phyloP scores from a whole-genome alignment of 495 filamentous ascomycete species.

The Lophiotrema nucula region DNA sequence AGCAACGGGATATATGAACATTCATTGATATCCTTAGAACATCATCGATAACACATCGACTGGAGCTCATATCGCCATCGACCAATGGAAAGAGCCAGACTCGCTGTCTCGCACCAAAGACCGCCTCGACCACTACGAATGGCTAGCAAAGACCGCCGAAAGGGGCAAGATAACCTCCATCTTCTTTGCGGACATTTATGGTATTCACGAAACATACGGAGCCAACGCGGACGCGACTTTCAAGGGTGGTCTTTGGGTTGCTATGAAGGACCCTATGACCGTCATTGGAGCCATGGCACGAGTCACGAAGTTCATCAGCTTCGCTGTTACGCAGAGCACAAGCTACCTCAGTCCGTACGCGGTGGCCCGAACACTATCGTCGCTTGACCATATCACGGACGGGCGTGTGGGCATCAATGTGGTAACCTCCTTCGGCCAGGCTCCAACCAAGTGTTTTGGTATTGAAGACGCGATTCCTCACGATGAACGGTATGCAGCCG shows the following conservation, averaged over 20 bases:
- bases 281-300: constrained; percentile 45
- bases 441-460: constrained; percentile 60
- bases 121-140: neutral
- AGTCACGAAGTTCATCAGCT: constrained; percentile 55
- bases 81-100: neutral
- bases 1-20: too few species aligned
- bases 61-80: neutral
- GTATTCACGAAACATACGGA: neutral
- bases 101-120: neutral
- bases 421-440: constrained; percentile 64
- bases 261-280: constrained; percentile 49
- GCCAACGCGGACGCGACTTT: neutral
- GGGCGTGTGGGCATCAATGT: constrained; percentile 66
- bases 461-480: constrained; percentile 56
- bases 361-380: constrained; percentile 60
- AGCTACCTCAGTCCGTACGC: constrained; percentile 68
- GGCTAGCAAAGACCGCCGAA: neutral
- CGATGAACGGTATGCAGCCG: constrained; percentile 63
- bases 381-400: constrained; percentile 63
- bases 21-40: neutral
- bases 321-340: constrained; percentile 63
- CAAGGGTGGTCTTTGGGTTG: constrained; percentile 60
- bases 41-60: neutral
- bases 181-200: constrained; percentile 4
- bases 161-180: constrained; percentile 4